A percentile compares a stretch with the other conserved stretches of the same genome.
Evolutionary conservation across 495 filamentous ascomycete genomes (phyloP).

Genomic region (Trichoderma orchidacearum): DNA sequence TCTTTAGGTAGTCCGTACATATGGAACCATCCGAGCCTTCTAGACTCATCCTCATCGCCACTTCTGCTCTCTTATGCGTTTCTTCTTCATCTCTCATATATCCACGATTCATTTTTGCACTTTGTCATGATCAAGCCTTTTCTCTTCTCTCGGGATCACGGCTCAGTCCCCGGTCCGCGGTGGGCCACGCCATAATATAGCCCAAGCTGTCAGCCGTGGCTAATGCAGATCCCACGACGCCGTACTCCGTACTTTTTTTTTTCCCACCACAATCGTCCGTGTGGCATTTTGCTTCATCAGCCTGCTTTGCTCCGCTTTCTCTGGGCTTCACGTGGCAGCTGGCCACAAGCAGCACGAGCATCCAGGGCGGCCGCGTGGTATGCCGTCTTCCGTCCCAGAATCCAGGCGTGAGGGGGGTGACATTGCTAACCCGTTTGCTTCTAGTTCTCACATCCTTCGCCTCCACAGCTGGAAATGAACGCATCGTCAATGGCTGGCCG

Average conservation of each 20-base stretch:
- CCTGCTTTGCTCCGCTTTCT: background rate
- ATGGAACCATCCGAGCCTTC: too few species aligned
- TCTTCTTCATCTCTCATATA: too few species aligned
- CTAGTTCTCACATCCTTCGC: background rate
- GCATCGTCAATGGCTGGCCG: background rate
- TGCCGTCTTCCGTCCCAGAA: background rate
- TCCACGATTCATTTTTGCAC: too few species aligned
- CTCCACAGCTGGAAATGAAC: background rate
- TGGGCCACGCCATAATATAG: background rate
- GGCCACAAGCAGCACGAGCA: background rate
- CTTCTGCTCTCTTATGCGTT: too few species aligned
- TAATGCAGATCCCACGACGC: background rate
- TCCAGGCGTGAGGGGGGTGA: too few species aligned
- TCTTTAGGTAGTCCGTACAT: too few species aligned
- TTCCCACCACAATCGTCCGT: too few species aligned
- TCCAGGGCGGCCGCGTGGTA: background rate
- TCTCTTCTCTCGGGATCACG: background rate
- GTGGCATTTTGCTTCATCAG: too few species aligned
- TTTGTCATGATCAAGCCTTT: background rate
- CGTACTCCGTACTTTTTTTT: too few species aligned
- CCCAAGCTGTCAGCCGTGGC: background rate
- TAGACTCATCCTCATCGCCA: too few species aligned
- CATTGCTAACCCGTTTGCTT: too few species aligned
- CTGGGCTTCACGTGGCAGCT: background rate
- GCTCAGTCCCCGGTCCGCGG: background rate